phyloP scores from a whole-genome alignment of 2,329 filamentous ascomycete species.

The Aspergillus piperis region DNA sequence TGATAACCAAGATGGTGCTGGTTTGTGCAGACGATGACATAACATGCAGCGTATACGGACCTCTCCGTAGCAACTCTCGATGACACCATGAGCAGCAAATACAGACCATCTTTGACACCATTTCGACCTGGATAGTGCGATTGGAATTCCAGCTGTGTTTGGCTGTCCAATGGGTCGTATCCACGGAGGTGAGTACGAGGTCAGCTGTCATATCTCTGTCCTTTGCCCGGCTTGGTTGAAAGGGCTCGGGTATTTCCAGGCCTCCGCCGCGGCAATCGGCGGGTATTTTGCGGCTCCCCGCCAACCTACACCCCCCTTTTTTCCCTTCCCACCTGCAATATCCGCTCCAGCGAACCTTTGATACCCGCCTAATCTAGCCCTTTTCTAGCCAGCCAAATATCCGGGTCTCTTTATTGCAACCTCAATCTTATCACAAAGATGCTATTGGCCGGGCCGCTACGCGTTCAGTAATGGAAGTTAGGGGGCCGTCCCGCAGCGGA shows the following conservation, averaged over 20 bases:
- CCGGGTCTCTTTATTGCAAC: not conserved
- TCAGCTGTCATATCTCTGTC: not conserved
- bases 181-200: not conserved
- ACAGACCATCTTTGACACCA: not conserved
- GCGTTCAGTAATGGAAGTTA: conserved; percentile 23
- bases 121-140: not conserved
- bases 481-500: conserved; percentile 18
- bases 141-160: not conserved
- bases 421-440: not conserved
- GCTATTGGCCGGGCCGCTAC: conserved; percentile 17
- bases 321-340: conserved; percentile 6
- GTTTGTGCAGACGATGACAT: not conserved
- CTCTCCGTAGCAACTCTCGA: not conserved
- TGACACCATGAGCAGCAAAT: not conserved
- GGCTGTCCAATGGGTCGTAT: not conserved
- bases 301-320: not conserved
- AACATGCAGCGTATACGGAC: not conserved
- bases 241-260: conserved; percentile 12
- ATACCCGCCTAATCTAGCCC: not conserved
- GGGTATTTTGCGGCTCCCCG: conserved; percentile 18
- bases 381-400: not conserved
- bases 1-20: not conserved
- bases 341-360: not conserved
- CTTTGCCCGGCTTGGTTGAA: not conserved
- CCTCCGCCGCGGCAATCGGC: conserved; percentile 13